Conservation (phyloP, 768 basidiomycete genomes). For the Phanerodontia chrysosporium region DNA sequence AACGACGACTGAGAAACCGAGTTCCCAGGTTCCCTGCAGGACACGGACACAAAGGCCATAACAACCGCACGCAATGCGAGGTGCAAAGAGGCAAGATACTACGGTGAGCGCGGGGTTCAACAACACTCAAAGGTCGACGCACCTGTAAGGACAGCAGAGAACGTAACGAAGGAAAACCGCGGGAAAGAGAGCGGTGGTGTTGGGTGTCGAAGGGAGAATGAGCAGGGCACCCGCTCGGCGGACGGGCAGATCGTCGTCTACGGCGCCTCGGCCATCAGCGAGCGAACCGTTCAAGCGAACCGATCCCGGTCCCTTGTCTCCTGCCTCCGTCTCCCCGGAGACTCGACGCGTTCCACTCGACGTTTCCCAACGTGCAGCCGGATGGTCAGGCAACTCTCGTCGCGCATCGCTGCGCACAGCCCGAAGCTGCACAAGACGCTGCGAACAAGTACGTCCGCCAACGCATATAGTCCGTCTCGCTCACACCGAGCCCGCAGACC, state of each 20-base stretch:
- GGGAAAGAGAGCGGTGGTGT: slow-evolving; percentile 5
- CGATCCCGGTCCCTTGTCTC: neutral
- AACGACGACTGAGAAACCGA: neutral
- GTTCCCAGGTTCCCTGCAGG: neutral
- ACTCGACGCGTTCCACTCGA: neutral
- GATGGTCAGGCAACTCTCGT: slow-evolving; percentile 1
- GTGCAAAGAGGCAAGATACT: neutral
- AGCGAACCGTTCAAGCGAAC: neutral
- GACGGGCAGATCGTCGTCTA: neutral
- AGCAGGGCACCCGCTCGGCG: neutral
- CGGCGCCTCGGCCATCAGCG: neutral
- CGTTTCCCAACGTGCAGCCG: neutral
- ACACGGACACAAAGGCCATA: neutral
- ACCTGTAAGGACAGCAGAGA: slow-evolving; percentile 1
- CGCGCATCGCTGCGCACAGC: neutral
- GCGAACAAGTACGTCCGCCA: slow-evolving; percentile 3
- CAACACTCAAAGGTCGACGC: neutral
- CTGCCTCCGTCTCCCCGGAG: neutral
- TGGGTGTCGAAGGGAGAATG: slow-evolving; percentile 7
- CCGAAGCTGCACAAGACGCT: slow-evolving; percentile 1
- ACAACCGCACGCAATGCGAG: neutral
- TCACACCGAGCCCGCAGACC: neutral
- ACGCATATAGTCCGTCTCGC: neutral
- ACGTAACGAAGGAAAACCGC: slow-evolving; percentile 4
- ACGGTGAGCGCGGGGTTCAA: neutral